These are phyloP conservation scores for Chlamydomonas urium DNA, from an alignment of 139 green algal genomes.

Conservation along the genomic window DNA sequence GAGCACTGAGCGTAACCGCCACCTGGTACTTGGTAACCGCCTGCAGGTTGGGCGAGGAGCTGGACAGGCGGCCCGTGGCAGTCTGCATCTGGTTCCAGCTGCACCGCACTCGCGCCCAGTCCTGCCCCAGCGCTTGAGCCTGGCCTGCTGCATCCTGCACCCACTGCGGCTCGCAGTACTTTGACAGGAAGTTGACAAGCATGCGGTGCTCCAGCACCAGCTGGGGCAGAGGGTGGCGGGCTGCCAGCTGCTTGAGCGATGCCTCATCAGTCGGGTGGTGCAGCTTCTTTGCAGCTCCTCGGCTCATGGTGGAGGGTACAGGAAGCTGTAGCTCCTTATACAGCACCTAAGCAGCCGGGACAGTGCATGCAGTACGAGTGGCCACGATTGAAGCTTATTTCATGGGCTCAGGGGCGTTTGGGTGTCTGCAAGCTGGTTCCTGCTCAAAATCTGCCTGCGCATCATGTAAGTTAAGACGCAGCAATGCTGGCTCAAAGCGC, in stretches of 20 bases:
- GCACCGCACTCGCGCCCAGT: constrained; percentile 37
- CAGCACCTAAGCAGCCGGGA: too few relatives aligned
- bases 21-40: constrained; percentile 15
- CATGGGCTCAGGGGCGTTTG: too few relatives aligned
- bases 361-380: too few relatives aligned
- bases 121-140: not conserved
- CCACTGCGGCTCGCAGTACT: constrained; percentile 50
- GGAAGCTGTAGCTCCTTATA: constrained; percentile 47
- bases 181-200: constrained; percentile 32
- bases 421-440: too few relatives aligned
- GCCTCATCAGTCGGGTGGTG: constrained; percentile 53
- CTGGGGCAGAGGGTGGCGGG: constrained; percentile 34
- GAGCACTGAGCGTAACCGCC: not conserved
- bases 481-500: too few relatives aligned
- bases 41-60: constrained; percentile 62
- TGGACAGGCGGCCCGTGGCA: constrained; percentile 62
- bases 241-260: constrained; percentile 38
- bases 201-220: constrained; percentile 35
- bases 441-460: too few relatives aligned
- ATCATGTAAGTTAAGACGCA: too few relatives aligned
- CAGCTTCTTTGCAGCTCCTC: constrained; percentile 20
- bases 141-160: constrained; percentile 9
- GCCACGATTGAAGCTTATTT: too few relatives aligned
- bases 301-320: constrained; percentile 3
- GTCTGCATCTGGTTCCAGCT: constrained; percentile 63